phyloP scores from a whole-genome alignment of 1,284 basidiomycete genomes.

The Sutorius eximius region DNA sequence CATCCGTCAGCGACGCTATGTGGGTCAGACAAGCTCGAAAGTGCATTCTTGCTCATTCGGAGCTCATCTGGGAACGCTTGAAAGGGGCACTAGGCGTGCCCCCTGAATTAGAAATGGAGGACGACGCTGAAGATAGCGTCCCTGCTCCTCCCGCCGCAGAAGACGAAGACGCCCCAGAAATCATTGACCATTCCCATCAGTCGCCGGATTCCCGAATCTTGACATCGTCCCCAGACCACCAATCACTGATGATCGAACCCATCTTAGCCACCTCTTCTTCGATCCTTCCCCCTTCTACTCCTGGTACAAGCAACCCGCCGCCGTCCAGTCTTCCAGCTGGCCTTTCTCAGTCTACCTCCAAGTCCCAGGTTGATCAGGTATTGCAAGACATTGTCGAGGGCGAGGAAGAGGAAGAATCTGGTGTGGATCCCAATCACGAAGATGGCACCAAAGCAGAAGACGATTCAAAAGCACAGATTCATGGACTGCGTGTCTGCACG shows the following conservation, averaged over 20 bases:
- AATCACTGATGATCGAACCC: slow-evolving; percentile 26
- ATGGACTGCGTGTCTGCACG: slow-evolving; percentile 62
- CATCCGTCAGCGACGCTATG: slow-evolving; percentile 54
- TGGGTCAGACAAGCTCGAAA: slow-evolving; percentile 67
- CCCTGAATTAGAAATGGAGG: slow-evolving; percentile 65
- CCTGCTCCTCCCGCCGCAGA: not conserved
- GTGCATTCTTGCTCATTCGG: slow-evolving; percentile 67
- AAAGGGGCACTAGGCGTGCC: slow-evolving; percentile 78
- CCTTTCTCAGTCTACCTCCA: slow-evolving; percentile 29
- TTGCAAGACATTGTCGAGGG: slow-evolving; percentile 57
- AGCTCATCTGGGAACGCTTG: slow-evolving; percentile 80
- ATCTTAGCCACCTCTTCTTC: slow-evolving; percentile 35
- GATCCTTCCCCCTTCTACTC: slow-evolving; percentile 34
- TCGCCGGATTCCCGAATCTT: not conserved
- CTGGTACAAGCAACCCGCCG: slow-evolving; percentile 33
- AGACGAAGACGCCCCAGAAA: not conserved
- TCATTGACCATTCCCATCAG: not conserved
- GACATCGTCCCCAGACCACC: slow-evolving; percentile 7
- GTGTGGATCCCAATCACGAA: slow-evolving; percentile 10
- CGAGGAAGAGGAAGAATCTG: slow-evolving; percentile 39
- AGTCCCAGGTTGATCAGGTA: slow-evolving; percentile 33
- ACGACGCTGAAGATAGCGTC: slow-evolving; percentile 16
- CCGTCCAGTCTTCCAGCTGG: slow-evolving; percentile 40
- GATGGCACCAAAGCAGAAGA: slow-evolving; percentile 9
- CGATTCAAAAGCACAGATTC: slow-evolving; percentile 44